A percentile compares a stretch with the other conserved stretches of the same genome.
Evolutionary conservation across 306 rosid species (phyloP).

Genomic region (Cucurbita moschata): DNA sequence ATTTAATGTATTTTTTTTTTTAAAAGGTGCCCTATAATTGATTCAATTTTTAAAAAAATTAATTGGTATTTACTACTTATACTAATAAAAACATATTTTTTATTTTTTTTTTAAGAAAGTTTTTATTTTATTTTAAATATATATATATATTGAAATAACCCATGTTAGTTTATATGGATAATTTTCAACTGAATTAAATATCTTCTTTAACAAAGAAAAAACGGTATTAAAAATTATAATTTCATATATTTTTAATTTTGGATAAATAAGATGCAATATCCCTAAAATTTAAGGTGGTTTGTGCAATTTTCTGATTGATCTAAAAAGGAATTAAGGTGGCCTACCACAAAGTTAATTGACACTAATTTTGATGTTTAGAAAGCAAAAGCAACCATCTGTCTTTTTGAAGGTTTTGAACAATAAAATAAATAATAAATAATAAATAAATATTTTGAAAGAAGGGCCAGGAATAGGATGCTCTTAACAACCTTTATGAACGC

Average conservation of each 20-base stretch:
- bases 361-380: background rate
- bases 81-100: no score
- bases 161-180: no score
- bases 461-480: background rate
- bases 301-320: background rate
- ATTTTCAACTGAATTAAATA: no score
- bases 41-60: no score
- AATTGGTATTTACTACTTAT: no score
- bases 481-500: background rate
- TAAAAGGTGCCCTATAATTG: no score
- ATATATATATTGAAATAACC: no score
- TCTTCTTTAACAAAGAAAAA: no score
- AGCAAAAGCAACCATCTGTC: conserved; percentile 7
- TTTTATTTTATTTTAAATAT: no score
- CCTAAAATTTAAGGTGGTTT: background rate
- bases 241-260: no score
- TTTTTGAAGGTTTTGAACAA: background rate
- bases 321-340: background rate
- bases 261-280: background rate
- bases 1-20: background rate
- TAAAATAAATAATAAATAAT: background rate
- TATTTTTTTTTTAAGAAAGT: no score
- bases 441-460: background rate
- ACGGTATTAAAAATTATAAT: no score
- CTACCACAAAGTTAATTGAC: conserved; percentile 3